These are phyloP conservation scores for Canavalia ensiformis DNA, from an alignment of 306 rosid species.

Conservation along the genomic window DNA sequence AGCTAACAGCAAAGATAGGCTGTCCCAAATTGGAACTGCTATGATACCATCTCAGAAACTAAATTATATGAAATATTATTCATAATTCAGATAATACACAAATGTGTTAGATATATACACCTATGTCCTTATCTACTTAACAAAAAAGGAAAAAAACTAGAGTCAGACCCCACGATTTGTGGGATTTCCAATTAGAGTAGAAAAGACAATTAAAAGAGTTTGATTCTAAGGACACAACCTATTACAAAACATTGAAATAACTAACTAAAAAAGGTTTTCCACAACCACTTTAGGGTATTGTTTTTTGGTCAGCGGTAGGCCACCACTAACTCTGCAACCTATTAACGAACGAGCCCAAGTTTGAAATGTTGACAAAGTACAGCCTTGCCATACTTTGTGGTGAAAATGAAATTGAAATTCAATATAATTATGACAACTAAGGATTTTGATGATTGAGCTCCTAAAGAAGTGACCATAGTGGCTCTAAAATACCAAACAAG, in stretches of 20 bases:
- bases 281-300: background rate
- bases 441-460: background rate
- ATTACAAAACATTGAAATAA: background rate
- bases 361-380: conserved; percentile 4
- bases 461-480: background rate
- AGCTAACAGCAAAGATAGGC: too few relatives aligned
- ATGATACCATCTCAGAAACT: too few relatives aligned
- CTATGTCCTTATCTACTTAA: too few relatives aligned
- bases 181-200: background rate
- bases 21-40: too few relatives aligned
- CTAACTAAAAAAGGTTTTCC: background rate
- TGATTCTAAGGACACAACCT: background rate
- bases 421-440: background rate
- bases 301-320: background rate
- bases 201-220: background rate
- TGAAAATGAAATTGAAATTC: background rate
- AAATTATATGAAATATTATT: too few relatives aligned
- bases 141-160: too few relatives aligned
- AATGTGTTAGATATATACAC: too few relatives aligned
- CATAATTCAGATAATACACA: too few relatives aligned
- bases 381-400: background rate
- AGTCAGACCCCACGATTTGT: too few relatives aligned
- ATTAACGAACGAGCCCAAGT: background rate
- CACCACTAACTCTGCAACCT: background rate
- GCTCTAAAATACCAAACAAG: background rate